A percentile compares a stretch with the other conserved stretches of the same genome.
Evolutionary conservation across 805 yeast species (phyloP).

Genomic region (Monosporozyma yasuniensis): DNA sequence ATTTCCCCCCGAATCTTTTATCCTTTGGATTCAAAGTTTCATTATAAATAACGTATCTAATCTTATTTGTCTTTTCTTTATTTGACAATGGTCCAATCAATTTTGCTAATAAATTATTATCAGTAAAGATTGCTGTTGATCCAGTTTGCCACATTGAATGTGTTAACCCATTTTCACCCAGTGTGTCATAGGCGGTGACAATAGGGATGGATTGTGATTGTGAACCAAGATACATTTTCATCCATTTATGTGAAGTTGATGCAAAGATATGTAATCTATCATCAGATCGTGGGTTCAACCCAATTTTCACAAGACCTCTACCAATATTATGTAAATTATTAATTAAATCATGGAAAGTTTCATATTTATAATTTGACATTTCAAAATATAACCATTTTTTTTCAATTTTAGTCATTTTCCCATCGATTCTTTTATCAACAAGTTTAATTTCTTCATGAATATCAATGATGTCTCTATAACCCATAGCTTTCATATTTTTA

Average conservation of each 20-base stretch:
- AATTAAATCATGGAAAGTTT: conserved; percentile 51
- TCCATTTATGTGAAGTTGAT: conserved; percentile 83
- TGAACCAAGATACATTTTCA: conserved; percentile 76
- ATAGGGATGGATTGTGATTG: conserved; percentile 71
- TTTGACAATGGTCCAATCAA: conserved; percentile 56
- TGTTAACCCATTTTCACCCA: conserved; percentile 81
- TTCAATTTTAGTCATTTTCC: conserved; percentile 59
- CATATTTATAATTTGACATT: conserved; percentile 58
- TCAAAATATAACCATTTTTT: conserved; percentile 87
- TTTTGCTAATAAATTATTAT: conserved; percentile 58
- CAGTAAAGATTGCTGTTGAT: conserved; percentile 73
- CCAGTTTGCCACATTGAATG: conserved; percentile 80
- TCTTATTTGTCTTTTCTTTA: conserved; percentile 42
- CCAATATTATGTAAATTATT: conserved; percentile 47
- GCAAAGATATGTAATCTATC: conserved; percentile 79
- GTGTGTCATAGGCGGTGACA: conserved; percentile 95
- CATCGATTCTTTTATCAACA: conserved; percentile 70
- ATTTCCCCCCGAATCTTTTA: conserved; percentile 50
- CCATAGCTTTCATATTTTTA: conserved; percentile 51
- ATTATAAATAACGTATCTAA: conserved; percentile 63
- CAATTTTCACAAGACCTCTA: conserved; percentile 66
- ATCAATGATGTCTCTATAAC: conserved; percentile 69
- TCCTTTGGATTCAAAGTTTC: conserved; percentile 53
- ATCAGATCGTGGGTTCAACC: conserved; percentile 39
- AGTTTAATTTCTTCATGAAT: conserved; percentile 67